Conservation (phyloP, 176 grass and related monocot genomes). For the Eragrostis nindensis region DNA sequence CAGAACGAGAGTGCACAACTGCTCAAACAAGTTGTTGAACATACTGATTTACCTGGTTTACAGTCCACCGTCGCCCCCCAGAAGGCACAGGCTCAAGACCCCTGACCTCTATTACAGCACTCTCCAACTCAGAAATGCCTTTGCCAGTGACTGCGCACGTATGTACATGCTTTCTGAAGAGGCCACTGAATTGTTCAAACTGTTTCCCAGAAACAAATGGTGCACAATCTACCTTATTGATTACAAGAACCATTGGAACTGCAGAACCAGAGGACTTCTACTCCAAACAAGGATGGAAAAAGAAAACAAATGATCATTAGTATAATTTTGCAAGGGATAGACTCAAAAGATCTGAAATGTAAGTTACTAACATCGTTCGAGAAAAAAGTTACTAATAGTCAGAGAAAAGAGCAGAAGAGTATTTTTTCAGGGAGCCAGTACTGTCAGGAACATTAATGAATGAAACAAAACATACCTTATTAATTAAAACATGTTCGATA, state of each 20-base stretch:
- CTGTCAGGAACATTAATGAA: background rate
- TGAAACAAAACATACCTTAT: slow-evolving; percentile 53
- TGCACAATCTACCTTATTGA: slow-evolving; percentile 89
- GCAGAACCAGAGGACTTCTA: slow-evolving; percentile 55
- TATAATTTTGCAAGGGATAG: background rate
- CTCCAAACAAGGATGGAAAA: slow-evolving; percentile 28
- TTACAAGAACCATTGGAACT: slow-evolving; percentile 74
- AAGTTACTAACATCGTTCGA: background rate
- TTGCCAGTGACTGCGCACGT: slow-evolving; percentile 86
- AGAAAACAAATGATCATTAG: background rate
- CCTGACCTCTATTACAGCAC: slow-evolving; percentile 73
- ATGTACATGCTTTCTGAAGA: slow-evolving; percentile 64
- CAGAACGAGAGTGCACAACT: background rate
- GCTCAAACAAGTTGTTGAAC: background rate
- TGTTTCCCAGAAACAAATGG: slow-evolving; percentile 59
- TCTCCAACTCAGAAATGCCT: slow-evolving; percentile 90
- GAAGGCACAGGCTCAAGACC: slow-evolving; percentile 68
- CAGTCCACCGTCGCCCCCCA: slow-evolving; percentile 76
- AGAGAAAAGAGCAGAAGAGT: background rate
- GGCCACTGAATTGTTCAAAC: slow-evolving; percentile 48
- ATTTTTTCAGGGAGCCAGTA: background rate
- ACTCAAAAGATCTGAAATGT: background rate
- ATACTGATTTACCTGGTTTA: slow-evolving; percentile 67
- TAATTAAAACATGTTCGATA: slow-evolving; percentile 60
- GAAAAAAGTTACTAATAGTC: background rate